These are phyloP conservation scores for Collybia nuda DNA, from an alignment of 768 basidiomycete genomes.

Conservation along the genomic window DNA sequence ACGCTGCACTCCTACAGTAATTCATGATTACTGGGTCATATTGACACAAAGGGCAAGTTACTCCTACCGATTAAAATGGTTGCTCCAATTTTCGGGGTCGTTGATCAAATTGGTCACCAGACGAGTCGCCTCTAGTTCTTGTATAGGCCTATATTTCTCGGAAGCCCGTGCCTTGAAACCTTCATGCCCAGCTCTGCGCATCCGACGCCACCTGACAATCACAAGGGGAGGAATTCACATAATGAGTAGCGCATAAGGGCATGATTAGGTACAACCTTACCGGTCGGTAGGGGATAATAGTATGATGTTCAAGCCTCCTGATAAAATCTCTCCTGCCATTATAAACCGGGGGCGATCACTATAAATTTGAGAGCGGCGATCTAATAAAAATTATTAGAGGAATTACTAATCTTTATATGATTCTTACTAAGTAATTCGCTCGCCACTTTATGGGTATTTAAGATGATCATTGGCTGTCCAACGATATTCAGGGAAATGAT, in stretches of 20 bases:
- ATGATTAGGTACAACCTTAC: background rate
- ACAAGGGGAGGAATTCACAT: no score
- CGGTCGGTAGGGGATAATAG: background rate
- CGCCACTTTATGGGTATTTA: constrained; percentile 1
- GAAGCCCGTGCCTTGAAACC: background rate
- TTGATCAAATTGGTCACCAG: background rate
- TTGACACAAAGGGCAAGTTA: no score
- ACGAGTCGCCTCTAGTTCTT: constrained; percentile 1
- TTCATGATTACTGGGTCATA: background rate
- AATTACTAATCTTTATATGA: background rate
- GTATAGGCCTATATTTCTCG: background rate
- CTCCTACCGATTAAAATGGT: background rate
- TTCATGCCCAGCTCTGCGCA: constrained; percentile 1
- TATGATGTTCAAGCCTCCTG: background rate
- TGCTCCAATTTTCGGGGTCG: background rate
- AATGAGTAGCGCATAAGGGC: no score
- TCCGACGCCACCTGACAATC: background rate
- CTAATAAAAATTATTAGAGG: background rate
- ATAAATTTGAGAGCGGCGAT: background rate
- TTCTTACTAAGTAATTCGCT: background rate
- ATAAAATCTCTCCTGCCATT: no score
- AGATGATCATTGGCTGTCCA: constrained; percentile 4
- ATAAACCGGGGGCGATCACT: no score
- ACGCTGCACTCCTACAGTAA: background rate
- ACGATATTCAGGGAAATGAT: constrained; percentile 1